Percentiles rank a stretch among this genome's conserved stretches.
phyloP scores from a whole-genome alignment of 2,329 filamentous ascomycete genomes.

The Falciphora oryzae region DNA sequence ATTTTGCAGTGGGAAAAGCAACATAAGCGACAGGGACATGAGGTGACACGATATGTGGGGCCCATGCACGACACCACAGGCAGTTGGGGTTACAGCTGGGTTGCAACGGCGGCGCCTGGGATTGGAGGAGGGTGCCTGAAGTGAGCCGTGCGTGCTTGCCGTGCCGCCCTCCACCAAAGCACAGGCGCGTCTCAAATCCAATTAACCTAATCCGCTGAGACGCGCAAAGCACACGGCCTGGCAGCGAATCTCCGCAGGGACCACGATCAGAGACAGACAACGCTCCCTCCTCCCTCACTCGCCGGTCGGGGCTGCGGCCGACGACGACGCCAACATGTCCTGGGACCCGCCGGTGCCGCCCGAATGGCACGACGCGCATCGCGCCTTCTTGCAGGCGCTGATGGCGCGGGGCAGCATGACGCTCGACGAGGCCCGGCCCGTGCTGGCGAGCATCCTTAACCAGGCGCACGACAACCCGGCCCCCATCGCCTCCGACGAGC shows the following conservation, averaged over 20 bases:
- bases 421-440: slow-evolving; percentile 62
- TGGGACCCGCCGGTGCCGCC: slow-evolving; percentile 27
- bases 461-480: slow-evolving; percentile 31
- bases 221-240: too few species aligned
- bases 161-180: too few species aligned
- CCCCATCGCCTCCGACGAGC: slow-evolving; percentile 43
- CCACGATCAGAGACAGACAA: background rate
- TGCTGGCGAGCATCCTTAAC: slow-evolving; percentile 72
- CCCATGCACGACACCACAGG: background rate
- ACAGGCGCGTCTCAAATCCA: too few species aligned
- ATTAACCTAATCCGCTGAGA: too few species aligned
- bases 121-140: background rate
- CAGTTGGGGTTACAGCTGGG: background rate
- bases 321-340: slow-evolving; percentile 14
- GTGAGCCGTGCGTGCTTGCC: too few species aligned
- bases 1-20: too few species aligned
- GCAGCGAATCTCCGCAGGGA: too few species aligned
- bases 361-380: slow-evolving; percentile 58
- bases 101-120: too few species aligned
- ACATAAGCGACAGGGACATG: background rate
- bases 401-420: slow-evolving; percentile 74
- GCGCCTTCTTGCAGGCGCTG: slow-evolving; percentile 87
- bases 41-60: background rate
- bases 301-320: background rate
- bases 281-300: background rate